Evolutionary conservation across 129 eudicot species (phyloP).

Genomic region (Kitagawia praeruptora): DNA sequence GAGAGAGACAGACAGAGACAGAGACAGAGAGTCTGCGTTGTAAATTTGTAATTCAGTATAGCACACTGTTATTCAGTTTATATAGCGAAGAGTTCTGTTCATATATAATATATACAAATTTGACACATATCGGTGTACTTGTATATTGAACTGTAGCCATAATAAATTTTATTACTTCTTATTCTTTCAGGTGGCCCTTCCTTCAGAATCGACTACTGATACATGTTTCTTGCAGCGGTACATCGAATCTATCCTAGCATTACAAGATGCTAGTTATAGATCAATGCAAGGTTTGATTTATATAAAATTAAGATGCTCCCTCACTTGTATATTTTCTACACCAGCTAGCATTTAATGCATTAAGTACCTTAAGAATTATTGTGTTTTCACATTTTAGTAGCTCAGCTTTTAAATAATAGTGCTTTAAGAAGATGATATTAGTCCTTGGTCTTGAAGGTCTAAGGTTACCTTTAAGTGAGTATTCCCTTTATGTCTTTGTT

Average conservation of each 20-base stretch:
- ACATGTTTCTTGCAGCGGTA: constrained; percentile 78
- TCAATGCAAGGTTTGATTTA: constrained; percentile 45
- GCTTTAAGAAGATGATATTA: background rate
- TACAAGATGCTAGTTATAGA: constrained; percentile 60
- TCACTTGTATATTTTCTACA: background rate
- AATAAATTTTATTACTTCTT: background rate
- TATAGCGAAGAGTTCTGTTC: background rate
- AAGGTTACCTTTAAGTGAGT: background rate
- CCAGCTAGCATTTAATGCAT: background rate
- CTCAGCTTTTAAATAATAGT: background rate
- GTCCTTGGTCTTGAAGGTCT: background rate
- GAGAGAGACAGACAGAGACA: background rate
- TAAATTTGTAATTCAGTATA: too few relatives aligned
- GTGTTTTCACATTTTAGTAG: background rate
- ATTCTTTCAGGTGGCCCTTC: constrained; percentile 65
- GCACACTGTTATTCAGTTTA: background rate
- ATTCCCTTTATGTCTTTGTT: background rate
- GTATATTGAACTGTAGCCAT: background rate
- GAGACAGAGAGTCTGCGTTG: background rate
- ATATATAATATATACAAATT: background rate
- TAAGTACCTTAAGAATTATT: background rate
- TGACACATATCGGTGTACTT: background rate
- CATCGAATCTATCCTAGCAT: constrained; percentile 69
- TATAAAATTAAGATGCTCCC: background rate
- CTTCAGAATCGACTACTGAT: constrained; percentile 61